phyloP scores from a whole-genome alignment of 1,139 yeast species.

The Meyerozyma carpophila region DNA sequence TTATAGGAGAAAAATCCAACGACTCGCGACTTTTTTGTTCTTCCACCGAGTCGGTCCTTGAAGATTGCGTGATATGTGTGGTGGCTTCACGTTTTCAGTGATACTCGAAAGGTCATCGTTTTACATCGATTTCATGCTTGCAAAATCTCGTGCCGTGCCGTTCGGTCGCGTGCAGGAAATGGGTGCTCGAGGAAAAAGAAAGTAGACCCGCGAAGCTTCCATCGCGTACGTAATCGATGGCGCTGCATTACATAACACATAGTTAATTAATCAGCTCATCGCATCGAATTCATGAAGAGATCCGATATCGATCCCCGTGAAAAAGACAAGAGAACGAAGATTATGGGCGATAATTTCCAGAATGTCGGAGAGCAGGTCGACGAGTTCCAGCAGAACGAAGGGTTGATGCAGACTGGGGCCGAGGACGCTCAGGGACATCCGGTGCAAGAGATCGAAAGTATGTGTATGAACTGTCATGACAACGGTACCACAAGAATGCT shows the following conservation, averaged over 20 bases:
- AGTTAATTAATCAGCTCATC: background rate
- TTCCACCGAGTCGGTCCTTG: too few relatives aligned
- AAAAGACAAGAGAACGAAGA: background rate
- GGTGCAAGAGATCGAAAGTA: conserved; percentile 88
- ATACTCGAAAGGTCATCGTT: too few relatives aligned
- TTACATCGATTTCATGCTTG: too few relatives aligned
- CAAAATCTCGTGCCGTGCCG: too few relatives aligned
- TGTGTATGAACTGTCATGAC: conserved; percentile 93
- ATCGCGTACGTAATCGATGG: background rate
- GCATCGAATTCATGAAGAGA: background rate
- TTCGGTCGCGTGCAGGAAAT: too few relatives aligned
- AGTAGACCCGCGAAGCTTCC: background rate
- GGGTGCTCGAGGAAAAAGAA: too few relatives aligned
- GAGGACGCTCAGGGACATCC: conserved; percentile 91
- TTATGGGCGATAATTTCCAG: conserved; percentile 5
- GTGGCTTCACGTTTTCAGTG: too few relatives aligned
- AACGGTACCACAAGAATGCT: conserved; percentile 79
- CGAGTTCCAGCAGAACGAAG: conserved; percentile 8
- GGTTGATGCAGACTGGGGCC: conserved; percentile 46
- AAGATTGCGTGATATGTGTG: too few relatives aligned
- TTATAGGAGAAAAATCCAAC: background rate
- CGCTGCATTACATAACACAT: background rate
- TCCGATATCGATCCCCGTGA: background rate
- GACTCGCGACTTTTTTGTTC: too few relatives aligned
- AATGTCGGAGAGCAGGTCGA: conserved; percentile 12